These are phyloP conservation scores for Euphorbia tirucalli DNA, from an alignment of 345 rosid species.

Conservation along the genomic window DNA sequence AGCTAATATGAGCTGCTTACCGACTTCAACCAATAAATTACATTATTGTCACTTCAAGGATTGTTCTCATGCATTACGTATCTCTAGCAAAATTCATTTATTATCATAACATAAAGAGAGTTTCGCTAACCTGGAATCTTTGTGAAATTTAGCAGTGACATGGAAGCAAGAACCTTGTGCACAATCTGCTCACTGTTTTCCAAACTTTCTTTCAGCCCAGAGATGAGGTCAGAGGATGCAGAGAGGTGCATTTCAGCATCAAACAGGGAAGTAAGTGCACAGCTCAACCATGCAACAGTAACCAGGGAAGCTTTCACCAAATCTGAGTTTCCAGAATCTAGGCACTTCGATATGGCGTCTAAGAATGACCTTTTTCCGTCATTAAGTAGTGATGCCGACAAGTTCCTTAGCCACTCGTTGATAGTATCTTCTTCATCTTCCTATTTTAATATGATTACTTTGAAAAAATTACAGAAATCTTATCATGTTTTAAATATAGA, in stretches of 20 bases:
- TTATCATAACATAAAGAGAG: not conserved
- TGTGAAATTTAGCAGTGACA: conserved; percentile 48
- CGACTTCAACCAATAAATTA: no score
- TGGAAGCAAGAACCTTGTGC: conserved; percentile 52
- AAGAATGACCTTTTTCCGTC: conserved; percentile 36
- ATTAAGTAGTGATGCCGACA: conserved; percentile 41
- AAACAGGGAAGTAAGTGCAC: conserved; percentile 35
- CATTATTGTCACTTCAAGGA: no score
- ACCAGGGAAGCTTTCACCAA: conserved; percentile 40
- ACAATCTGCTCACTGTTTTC: conserved; percentile 33
- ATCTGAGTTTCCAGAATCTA: conserved; percentile 34
- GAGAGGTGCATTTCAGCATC: conserved; percentile 37
- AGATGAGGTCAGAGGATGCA: conserved; percentile 40
- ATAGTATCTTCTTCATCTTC: conserved; percentile 37
- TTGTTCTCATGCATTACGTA: no score
- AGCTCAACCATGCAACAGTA: conserved; percentile 51
- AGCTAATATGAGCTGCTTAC: no score
- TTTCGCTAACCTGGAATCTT: conserved; percentile 45
- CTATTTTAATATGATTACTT: conserved; percentile 19
- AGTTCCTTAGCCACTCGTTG: conserved; percentile 38
- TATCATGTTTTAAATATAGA: no score
- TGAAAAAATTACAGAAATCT: no score
- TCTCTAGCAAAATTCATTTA: no score
- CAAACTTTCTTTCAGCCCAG: conserved; percentile 43
- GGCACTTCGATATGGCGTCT: conserved; percentile 41